Evolutionary conservation across 441 rosid genomes (phyloP), one percentile per base, ranked within the genome.

Genomic region (Hura crepitans): DNA sequence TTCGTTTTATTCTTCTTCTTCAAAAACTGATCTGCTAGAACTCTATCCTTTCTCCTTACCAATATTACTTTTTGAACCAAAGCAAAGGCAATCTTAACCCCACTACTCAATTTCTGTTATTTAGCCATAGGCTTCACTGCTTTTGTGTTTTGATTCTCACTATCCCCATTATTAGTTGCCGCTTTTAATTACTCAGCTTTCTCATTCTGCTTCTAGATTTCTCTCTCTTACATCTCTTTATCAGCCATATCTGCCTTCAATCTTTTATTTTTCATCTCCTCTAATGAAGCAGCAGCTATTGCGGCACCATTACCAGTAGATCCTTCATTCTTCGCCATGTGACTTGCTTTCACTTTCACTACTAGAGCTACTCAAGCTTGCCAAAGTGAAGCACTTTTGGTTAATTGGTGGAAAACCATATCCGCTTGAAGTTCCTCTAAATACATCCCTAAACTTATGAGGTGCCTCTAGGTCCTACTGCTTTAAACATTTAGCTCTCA

Each of bases 391-490:
- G 1, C 85, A 72, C 73, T 87, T 95, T 61, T 81, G 75, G 84
- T 88, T 92, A 68, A 74, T 54, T 23, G 97, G 89, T 49, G 97
- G 84, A 72, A 84, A 77, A 12, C 83, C 88, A 46, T 89, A 74
- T 42, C 77, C 70, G 33, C 89, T 86, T 57, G 98, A 80, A 71
- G 85, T 70, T 51, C 86, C 89, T 82, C 87, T 83, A 53, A 94
- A 81, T 50, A 86, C 86, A 85, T 92, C 97, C 79, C 91, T 87
- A 75, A 90, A 62, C 75, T 85, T 90, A 53, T 85, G 87, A 60
- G 87, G 90, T 71, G 88, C 90, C 13, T 87, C 90, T 0, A 98
- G 96, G 66, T 95, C 96, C 79, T 90, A 94, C 85, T 92, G 97
- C 86, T 92, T 92, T 79, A 88, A 65, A 53, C 96, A 88, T 74